These are phyloP conservation scores for Blumeria hordei DNA, from an alignment of 2,329 filamentous ascomycete genomes.

Conservation along the genomic window DNA sequence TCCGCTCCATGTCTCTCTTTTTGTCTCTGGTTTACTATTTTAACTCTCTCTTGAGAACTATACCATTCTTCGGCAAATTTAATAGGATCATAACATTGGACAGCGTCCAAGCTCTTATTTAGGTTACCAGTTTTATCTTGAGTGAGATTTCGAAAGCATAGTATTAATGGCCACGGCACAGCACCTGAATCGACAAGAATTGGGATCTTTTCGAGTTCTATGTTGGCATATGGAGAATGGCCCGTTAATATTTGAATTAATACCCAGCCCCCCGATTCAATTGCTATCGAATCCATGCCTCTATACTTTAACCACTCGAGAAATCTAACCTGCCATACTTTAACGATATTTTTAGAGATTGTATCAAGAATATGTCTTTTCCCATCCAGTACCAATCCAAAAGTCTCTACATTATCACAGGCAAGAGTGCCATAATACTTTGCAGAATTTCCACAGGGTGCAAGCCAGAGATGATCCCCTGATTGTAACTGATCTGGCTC, in stretches of 20 bases:
- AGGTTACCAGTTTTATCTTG: constrained; percentile 1
- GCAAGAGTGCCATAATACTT: constrained; percentile 10
- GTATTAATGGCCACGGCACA: constrained; percentile 14
- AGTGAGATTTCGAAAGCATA: constrained; percentile 12
- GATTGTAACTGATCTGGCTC: constrained; percentile 3
- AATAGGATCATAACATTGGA: constrained; percentile 14
- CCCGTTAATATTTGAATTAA: constrained; percentile 12
- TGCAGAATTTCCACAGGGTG: constrained; percentile 14
- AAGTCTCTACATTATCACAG: constrained; percentile 5
- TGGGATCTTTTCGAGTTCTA: constrained; percentile 8
- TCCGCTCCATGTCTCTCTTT: constrained; percentile 23
- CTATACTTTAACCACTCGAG: constrained; percentile 14
- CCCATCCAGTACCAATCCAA: neutral
- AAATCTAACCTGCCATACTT: constrained; percentile 13
- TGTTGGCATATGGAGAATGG: constrained; percentile 7
- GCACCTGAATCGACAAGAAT: constrained; percentile 10
- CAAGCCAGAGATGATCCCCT: constrained; percentile 13
- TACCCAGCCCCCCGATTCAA: constrained; percentile 14
- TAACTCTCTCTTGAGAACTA: constrained; percentile 17
- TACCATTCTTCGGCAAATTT: constrained; percentile 17
- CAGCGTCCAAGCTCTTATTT: constrained; percentile 2
- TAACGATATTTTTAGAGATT: constrained; percentile 7
- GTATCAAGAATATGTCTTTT: constrained; percentile 2
- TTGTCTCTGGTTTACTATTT: constrained; percentile 22
- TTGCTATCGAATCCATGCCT: constrained; percentile 9